Percentiles rank a stretch among this genome's conserved stretches.
Evolutionary conservation across 2,329 filamentous ascomycete genomes (phyloP).

Genomic region (Neonectria neomacrospora): DNA sequence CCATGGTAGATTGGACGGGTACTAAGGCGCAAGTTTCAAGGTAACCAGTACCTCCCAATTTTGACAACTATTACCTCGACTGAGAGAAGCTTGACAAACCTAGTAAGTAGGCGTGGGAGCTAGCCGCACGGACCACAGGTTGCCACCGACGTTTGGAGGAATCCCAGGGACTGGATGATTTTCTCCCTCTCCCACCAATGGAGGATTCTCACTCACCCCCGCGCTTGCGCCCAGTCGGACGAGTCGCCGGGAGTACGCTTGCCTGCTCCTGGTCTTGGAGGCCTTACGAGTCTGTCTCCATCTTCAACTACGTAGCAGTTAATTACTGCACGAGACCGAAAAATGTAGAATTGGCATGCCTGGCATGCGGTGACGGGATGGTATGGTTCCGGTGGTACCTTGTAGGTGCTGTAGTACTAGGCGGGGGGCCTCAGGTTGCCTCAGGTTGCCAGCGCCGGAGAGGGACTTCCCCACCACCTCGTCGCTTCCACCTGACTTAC

Average conservation of each 20-base stretch:
- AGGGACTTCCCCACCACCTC: slow-evolving; percentile 16
- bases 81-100: neutral
- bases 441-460: neutral
- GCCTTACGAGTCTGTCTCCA: slow-evolving; percentile 1
- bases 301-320: neutral
- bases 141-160: slow-evolving; percentile 4
- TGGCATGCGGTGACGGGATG: neutral
- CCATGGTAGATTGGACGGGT: neutral
- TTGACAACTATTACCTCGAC: neutral
- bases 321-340: slow-evolving; percentile 6
- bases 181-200: slow-evolving; percentile 5
- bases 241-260: slow-evolving; percentile 8
- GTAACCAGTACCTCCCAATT: neutral
- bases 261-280: neutral
- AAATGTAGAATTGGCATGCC: neutral
- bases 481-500: neutral
- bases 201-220: slow-evolving; percentile 4
- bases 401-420: neutral
- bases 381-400: neutral
- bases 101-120: neutral
- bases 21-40: neutral
- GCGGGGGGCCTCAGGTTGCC: neutral
- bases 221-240: slow-evolving; percentile 4
- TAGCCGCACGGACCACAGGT: slow-evolving; percentile 7
- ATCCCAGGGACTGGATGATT: slow-evolving; percentile 2